These are phyloP conservation scores for Aspergillus biplanus DNA, from an alignment of 495 filamentous ascomycete species.

Conservation along the genomic window DNA sequence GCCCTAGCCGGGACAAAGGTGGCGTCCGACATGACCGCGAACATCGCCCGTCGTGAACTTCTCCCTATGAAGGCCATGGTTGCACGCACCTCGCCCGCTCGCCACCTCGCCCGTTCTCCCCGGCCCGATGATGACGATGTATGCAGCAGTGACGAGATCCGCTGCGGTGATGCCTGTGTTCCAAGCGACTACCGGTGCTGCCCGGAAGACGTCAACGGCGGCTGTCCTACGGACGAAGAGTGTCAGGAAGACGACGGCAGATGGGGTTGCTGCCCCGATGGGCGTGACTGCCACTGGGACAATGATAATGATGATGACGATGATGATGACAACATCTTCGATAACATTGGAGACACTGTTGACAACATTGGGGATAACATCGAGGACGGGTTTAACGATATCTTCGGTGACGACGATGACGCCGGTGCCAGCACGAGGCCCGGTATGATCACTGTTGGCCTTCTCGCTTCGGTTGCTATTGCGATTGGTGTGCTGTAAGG, in stretches of 20 bases:
- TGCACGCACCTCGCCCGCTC: neutral
- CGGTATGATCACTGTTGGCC: constrained; percentile 7
- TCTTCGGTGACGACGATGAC: constrained; percentile 13
- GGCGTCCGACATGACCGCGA: neutral
- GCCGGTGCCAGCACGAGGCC: constrained; percentile 13
- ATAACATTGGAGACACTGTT: constrained; percentile 1
- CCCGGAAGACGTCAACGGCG: constrained; percentile 3
- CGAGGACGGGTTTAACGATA: constrained; percentile 9
- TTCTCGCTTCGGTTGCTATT: constrained; percentile 5
- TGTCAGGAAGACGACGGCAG: constrained; percentile 8
- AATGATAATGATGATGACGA: constrained; percentile 11
- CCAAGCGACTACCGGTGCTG: constrained; percentile 9
- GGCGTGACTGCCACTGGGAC: constrained; percentile 10
- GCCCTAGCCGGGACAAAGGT: neutral
- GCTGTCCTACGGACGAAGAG: constrained; percentile 9
- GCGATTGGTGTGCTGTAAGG: neutral
- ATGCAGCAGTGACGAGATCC: constrained; percentile 7
- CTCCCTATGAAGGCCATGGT: constrained; percentile 7
- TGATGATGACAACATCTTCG: constrained; percentile 9
- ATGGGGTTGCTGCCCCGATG: constrained; percentile 15
- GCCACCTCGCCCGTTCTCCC: constrained; percentile 9
- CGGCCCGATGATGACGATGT: neutral
- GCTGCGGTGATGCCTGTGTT: constrained; percentile 10
- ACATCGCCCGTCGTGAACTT: neutral
- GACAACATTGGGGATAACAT: constrained; percentile 3